A percentile compares a stretch with the other conserved stretches of the same genome.
These are phyloP conservation scores for Dothistroma pini DNA, from an alignment of 2,329 filamentous ascomycete genomes.

Conservation along the genomic window DNA sequence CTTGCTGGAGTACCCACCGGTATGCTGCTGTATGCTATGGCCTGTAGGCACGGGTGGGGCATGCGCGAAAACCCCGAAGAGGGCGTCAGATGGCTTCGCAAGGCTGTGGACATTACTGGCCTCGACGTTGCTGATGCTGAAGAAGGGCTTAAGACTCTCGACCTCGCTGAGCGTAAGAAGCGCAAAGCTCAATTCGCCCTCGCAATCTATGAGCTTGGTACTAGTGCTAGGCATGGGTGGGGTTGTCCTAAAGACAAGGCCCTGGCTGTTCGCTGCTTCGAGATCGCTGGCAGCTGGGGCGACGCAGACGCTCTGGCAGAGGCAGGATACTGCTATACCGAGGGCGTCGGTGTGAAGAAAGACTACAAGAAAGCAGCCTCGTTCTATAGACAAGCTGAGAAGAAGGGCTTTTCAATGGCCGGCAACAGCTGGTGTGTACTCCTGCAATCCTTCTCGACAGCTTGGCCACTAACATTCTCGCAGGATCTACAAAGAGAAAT, in stretches of 20 bases:
- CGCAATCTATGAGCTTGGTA: slow-evolving; percentile 92
- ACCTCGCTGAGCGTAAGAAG: slow-evolving; percentile 64
- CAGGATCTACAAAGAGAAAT: slow-evolving; percentile 97
- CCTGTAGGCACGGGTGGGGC: slow-evolving; percentile 95
- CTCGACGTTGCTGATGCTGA: slow-evolving; percentile 66
- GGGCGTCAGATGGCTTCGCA: slow-evolving; percentile 86
- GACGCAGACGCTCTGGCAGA: slow-evolving; percentile 92
- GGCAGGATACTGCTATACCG: slow-evolving; percentile 92
- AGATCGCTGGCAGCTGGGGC: slow-evolving; percentile 93
- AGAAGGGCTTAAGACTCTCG: slow-evolving; percentile 17
- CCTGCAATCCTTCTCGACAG: not conserved
- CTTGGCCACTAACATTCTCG: slow-evolving; percentile 4
- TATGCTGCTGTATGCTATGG: slow-evolving; percentile 93
- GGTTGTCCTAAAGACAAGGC: slow-evolving; percentile 89
- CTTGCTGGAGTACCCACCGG: slow-evolving; percentile 81
- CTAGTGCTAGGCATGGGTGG: slow-evolving; percentile 98
- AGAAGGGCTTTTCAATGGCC: slow-evolving; percentile 94
- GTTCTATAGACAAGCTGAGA: slow-evolving; percentile 85
- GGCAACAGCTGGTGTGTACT: slow-evolving; percentile 89
- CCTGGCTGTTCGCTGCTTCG: slow-evolving; percentile 86
- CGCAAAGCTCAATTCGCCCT: slow-evolving; percentile 91
- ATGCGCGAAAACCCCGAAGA: slow-evolving; percentile 90
- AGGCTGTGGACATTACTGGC: slow-evolving; percentile 86
- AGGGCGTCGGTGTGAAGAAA: slow-evolving; percentile 92
- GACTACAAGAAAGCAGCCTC: slow-evolving; percentile 90